Percentiles rank a stretch among this genome's conserved stretches.
Conservation (phyloP, 2,329 filamentous ascomycete genomes). For the Xylariaceae sp. region DNA sequence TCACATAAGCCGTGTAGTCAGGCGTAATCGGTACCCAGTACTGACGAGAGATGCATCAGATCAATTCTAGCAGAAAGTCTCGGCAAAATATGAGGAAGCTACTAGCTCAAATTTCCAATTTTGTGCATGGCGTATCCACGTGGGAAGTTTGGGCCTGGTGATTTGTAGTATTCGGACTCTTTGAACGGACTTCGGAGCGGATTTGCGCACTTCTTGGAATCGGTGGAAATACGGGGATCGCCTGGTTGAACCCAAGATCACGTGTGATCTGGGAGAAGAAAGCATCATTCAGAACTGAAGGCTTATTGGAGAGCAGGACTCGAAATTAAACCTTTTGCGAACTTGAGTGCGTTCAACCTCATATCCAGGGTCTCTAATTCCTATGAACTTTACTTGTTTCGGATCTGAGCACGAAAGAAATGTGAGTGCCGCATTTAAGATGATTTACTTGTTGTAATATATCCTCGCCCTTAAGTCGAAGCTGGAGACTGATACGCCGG, state of each 20-base stretch:
- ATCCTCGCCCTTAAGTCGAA: too few relatives aligned
- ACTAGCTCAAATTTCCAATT: background rate
- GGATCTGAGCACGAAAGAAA: background rate
- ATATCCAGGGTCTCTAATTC: background rate
- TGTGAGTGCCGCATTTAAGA: background rate
- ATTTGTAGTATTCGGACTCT: background rate
- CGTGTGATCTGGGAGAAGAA: background rate
- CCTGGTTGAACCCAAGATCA: conserved; percentile 1
- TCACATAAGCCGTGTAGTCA: background rate
- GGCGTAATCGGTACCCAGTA: background rate
- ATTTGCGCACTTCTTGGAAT: background rate
- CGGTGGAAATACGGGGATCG: conserved; percentile 1
- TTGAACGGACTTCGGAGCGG: too few relatives aligned
- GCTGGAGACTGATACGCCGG: background rate
- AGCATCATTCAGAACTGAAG: background rate
- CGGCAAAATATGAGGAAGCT: background rate
- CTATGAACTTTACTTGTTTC: background rate
- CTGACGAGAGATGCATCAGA: conserved; percentile 12
- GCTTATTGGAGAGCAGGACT: conserved; percentile 1
- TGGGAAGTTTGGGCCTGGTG: background rate
- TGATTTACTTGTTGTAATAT: too few relatives aligned
- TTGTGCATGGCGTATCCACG: background rate
- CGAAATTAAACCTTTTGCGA: background rate
- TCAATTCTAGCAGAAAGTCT: conserved; percentile 17
- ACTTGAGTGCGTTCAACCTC: conserved; percentile 2